phyloP scores from a whole-genome alignment of 768 basidiomycete genomes.

The Psilocybe cubensis region DNA sequence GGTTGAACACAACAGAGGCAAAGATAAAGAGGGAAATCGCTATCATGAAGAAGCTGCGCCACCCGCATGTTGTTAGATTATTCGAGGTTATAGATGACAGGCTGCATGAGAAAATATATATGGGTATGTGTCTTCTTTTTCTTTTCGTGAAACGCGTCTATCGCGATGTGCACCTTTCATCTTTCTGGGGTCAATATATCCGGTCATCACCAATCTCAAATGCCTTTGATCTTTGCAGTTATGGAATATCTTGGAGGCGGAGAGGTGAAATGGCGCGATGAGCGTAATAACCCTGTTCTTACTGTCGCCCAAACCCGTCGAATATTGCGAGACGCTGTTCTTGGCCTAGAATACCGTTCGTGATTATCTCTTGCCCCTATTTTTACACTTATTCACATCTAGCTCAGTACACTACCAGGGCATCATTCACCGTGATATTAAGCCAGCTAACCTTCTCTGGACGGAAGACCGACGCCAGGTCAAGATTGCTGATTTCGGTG shows the following conservation, averaged over 20 bases:
- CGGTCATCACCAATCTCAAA: constrained; percentile 3
- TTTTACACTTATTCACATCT: constrained; percentile 9
- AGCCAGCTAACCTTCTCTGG: constrained; percentile 96
- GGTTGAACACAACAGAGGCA: constrained; percentile 71
- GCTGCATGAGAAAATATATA: constrained; percentile 85
- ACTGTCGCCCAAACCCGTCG: constrained; percentile 81
- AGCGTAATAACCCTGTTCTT: constrained; percentile 69
- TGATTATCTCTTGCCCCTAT: constrained; percentile 24
- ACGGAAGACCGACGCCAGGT: constrained; percentile 83
- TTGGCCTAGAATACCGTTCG: constrained; percentile 95
- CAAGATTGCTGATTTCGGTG: constrained; percentile 98
- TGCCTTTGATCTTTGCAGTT: constrained; percentile 49
- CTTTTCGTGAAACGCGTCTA: neutral
- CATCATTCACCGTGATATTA: constrained; percentile 99
- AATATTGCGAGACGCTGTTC: constrained; percentile 90
- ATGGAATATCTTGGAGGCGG: constrained; percentile 97
- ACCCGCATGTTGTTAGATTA: constrained; percentile 87
- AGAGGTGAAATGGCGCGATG: constrained; percentile 88
- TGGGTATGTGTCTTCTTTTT: constrained; percentile 63
- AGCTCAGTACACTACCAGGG: constrained; percentile 91
- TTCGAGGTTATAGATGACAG: constrained; percentile 96
- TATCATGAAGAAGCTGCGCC: constrained; percentile 96
- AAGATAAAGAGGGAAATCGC: constrained; percentile 95
- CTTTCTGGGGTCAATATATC: neutral
- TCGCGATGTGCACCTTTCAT: neutral